Evolutionary conservation across 2,329 filamentous ascomycete genomes (phyloP).

Genomic region (Calonectria henricotiae): DNA sequence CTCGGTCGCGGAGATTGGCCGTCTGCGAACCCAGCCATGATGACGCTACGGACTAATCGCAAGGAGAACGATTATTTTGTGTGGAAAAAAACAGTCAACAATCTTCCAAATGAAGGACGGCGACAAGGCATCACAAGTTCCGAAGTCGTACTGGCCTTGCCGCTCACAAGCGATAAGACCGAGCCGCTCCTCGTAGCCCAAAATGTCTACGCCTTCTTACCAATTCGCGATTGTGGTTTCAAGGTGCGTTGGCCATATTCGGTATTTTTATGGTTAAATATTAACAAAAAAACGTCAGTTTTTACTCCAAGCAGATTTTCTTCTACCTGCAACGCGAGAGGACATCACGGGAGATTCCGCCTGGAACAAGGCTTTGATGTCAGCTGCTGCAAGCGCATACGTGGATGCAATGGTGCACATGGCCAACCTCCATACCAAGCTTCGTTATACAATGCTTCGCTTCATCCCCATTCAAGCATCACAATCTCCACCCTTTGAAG

Average conservation of each 20-base stretch:
- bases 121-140: slow-evolving; percentile 15
- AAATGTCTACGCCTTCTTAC: slow-evolving; percentile 35
- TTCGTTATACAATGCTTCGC: slow-evolving; percentile 3
- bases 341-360: slow-evolving; percentile 41
- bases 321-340: slow-evolving; percentile 49
- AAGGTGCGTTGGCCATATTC: slow-evolving; percentile 29
- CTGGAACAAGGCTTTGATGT: slow-evolving; percentile 46
- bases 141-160: slow-evolving; percentile 30
- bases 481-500: slow-evolving; percentile 6
- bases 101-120: not conserved
- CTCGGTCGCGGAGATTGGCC: slow-evolving; percentile 17
- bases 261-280: not conserved
- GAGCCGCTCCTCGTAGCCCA: slow-evolving; percentile 14
- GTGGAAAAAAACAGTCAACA: not conserved
- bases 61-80: not conserved
- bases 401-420: slow-evolving; percentile 23
- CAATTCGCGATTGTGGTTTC: slow-evolving; percentile 43
- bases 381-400: not conserved
- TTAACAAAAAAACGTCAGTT: slow-evolving; percentile 39
- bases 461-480: slow-evolving; percentile 5
- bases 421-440: not conserved
- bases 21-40: not conserved
- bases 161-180: slow-evolving; percentile 4
- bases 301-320: slow-evolving; percentile 51
- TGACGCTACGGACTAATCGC: not conserved